phyloP scores from a whole-genome alignment of 2,329 filamentous ascomycete species.

The Fusarium cicatricum region DNA sequence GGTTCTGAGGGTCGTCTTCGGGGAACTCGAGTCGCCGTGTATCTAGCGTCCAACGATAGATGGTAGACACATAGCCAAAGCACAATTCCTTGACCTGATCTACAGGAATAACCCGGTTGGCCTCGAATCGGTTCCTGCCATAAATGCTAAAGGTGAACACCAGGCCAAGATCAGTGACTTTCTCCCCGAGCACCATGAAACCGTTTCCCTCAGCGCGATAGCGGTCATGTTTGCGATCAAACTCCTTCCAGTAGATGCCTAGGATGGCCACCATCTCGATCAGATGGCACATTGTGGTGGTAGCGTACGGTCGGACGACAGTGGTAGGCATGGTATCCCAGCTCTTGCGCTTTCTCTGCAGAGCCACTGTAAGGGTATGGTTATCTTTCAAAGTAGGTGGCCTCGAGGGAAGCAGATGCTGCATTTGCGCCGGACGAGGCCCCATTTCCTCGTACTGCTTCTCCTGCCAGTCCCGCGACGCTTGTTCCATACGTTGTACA shows the following conservation, averaged over 20 bases:
- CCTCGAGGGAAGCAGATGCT: conserved; percentile 30
- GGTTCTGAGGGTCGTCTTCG: conserved; percentile 52
- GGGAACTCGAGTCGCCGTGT: conserved; percentile 49
- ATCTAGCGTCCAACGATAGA: conserved; percentile 55
- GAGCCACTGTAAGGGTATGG: conserved; percentile 55
- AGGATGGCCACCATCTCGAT: conserved; percentile 63
- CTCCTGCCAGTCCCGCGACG: conserved; percentile 58
- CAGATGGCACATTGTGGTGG: conserved; percentile 63
- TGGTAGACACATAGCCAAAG: conserved; percentile 64
- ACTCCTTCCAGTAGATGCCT: conserved; percentile 67
- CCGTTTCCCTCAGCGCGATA: conserved; percentile 66
- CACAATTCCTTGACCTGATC: conserved; percentile 63
- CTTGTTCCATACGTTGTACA: conserved; percentile 58
- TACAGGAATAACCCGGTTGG: conserved; percentile 61
- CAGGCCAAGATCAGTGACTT: conserved; percentile 59
- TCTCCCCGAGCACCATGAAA: conserved; percentile 57
- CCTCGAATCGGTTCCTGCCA: conserved; percentile 57
- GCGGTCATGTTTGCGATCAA: conserved; percentile 59
- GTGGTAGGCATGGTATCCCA: conserved; percentile 62
- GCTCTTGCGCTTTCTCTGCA: conserved; percentile 57
- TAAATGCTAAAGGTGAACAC: conserved; percentile 63
- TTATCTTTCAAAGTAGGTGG: conserved; percentile 40
- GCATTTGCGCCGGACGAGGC: conserved; percentile 29
- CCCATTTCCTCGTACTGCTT: conserved; percentile 41
- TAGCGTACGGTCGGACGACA: conserved; percentile 60